Conservation (phyloP, 1,139 yeast genomes). For the Eremothecium coryli region DNA sequence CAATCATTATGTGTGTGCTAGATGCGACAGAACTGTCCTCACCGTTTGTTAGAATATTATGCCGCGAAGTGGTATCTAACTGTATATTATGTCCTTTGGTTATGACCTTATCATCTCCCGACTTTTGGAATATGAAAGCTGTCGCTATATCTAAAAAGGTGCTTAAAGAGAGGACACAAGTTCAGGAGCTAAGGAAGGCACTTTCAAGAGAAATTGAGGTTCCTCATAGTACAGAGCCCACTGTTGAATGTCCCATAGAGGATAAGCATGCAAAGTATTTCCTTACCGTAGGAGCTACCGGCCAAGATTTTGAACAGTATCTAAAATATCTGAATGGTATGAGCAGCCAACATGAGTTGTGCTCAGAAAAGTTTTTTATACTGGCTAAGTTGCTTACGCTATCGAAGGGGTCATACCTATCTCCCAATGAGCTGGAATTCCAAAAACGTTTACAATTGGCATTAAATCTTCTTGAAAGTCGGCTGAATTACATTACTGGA, state of each 20-base stretch:
- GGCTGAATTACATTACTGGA: constrained; percentile 17
- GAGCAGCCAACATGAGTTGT: constrained; percentile 12
- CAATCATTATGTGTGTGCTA: constrained; percentile 45
- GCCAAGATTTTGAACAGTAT: constrained; percentile 21
- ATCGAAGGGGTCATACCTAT: constrained; percentile 10
- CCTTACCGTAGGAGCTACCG: constrained; percentile 18
- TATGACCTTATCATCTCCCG: constrained; percentile 57
- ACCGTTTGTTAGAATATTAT: constrained; percentile 40
- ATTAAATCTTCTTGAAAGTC: constrained; percentile 30
- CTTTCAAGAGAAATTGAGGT: constrained; percentile 33
- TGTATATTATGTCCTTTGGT: constrained; percentile 48
- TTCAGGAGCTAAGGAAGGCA: constrained; percentile 60
- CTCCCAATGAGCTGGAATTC: constrained; percentile 22
- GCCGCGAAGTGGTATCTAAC: constrained; percentile 57
- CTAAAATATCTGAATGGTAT: constrained; percentile 20
- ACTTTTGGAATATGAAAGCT: constrained; percentile 62
- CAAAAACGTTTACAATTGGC: constrained; percentile 31
- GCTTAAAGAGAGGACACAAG: constrained; percentile 67
- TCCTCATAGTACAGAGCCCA: constrained; percentile 21
- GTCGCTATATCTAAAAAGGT: constrained; percentile 55
- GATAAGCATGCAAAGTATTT: constrained; percentile 15
- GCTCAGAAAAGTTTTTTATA: constrained; percentile 15
- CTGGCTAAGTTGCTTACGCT: constrained; percentile 15
- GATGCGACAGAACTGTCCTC: constrained; percentile 44
- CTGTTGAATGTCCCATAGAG: constrained; percentile 20